Evolutionary conservation across 2,329 filamentous ascomycete genomes (phyloP).

Genomic region (Tympanopsis confertula): DNA sequence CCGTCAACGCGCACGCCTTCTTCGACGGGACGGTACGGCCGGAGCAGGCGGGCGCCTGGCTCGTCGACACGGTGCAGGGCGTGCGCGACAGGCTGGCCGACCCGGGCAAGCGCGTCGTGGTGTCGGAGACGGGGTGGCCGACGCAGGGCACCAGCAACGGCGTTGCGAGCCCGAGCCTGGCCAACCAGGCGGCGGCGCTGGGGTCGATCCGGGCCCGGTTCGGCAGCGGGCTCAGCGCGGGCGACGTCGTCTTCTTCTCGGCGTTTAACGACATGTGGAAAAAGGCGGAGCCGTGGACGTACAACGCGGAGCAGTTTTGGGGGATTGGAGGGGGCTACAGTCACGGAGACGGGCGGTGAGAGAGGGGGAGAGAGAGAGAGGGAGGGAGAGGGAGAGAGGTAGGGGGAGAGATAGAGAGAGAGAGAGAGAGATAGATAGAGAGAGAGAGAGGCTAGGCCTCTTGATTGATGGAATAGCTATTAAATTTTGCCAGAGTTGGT

Average conservation of each 20-base stretch:
- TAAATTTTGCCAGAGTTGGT: too few species aligned
- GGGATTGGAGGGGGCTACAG: background rate
- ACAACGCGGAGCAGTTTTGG: background rate
- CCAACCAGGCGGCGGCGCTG: background rate
- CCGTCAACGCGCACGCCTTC: slow-evolving; percentile 74
- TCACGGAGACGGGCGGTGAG: background rate
- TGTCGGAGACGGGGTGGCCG: background rate
- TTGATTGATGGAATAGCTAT: too few species aligned
- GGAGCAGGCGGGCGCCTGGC: background rate
- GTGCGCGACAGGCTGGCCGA: background rate
- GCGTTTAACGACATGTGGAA: background rate
- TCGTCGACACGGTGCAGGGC: background rate
- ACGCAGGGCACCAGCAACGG: background rate
- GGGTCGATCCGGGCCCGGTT: background rate
- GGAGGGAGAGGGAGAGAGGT: too few species aligned
- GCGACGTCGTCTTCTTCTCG: background rate
- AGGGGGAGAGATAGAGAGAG: too few species aligned
- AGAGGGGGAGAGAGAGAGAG: background rate
- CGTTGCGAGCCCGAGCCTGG: background rate
- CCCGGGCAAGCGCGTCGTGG: background rate
- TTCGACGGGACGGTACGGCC: slow-evolving; percentile 47
- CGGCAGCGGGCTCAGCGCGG: background rate
- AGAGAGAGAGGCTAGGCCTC: too few species aligned
- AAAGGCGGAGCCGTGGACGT: background rate
- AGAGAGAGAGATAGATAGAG: too few species aligned